Conservation (phyloP, 768 basidiomycete species). For the Termitomyces sp. region DNA sequence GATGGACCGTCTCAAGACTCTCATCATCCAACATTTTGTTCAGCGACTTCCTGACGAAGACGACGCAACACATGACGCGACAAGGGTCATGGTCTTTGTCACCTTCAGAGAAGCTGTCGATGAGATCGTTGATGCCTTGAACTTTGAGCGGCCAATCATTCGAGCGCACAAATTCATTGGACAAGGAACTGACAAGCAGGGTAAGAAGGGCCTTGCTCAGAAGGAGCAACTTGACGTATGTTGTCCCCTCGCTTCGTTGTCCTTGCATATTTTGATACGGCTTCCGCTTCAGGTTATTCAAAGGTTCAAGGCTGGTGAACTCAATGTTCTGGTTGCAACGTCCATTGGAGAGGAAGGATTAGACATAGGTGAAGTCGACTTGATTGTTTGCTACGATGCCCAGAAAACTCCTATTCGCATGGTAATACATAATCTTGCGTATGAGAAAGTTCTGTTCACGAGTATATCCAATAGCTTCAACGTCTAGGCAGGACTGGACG, state of each 20-base stretch:
- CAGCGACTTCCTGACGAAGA: slow-evolving; percentile 39
- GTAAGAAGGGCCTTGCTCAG: slow-evolving; percentile 85
- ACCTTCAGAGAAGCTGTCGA: slow-evolving; percentile 88
- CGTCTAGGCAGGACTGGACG: slow-evolving; percentile 94
- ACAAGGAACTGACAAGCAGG: slow-evolving; percentile 79
- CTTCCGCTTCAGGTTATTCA: slow-evolving; percentile 61
- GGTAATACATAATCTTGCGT: slow-evolving; percentile 36
- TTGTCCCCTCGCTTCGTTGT: not conserved
- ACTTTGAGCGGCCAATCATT: slow-evolving; percentile 71
- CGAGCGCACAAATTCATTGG: slow-evolving; percentile 86
- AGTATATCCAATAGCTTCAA: slow-evolving; percentile 61
- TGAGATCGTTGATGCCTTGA: slow-evolving; percentile 80
- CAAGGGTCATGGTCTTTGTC: slow-evolving; percentile 91
- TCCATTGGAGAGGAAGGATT: slow-evolving; percentile 98
- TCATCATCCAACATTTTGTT: slow-evolving; percentile 79
- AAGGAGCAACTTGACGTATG: slow-evolving; percentile 85
- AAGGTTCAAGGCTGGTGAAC: slow-evolving; percentile 81
- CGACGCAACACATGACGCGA: slow-evolving; percentile 31
- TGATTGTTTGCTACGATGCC: slow-evolving; percentile 94
- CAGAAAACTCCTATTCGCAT: slow-evolving; percentile 96
- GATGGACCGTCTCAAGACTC: slow-evolving; percentile 73
- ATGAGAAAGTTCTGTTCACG: not conserved
- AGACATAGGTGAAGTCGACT: slow-evolving; percentile 96
- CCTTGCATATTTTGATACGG: not conserved
- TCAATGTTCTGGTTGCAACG: slow-evolving; percentile 91